Evolutionary conservation across 2,329 filamentous ascomycete genomes (phyloP).

Genomic region (Neocatenulostroma microsporum): DNA sequence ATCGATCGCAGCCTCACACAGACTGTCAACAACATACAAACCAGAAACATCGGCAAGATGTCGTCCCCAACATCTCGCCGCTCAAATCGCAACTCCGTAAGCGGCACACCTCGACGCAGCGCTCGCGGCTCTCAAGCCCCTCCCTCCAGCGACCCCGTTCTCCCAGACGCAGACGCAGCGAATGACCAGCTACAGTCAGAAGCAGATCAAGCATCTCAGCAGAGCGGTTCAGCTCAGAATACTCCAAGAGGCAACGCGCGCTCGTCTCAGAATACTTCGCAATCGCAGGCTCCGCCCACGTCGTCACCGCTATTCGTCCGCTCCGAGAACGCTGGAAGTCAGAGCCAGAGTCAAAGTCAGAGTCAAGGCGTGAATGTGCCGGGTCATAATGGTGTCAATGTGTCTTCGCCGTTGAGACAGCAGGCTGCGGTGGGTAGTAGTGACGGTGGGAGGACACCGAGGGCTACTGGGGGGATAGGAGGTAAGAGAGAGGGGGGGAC

Average conservation of each 20-base stretch:
- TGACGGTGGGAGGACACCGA: slow-evolving; percentile 62
- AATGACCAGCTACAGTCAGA: slow-evolving; percentile 38
- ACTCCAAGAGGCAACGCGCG: slow-evolving; percentile 39
- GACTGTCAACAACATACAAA: no score
- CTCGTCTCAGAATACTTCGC: slow-evolving; percentile 38
- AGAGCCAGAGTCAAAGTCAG: slow-evolving; percentile 28
- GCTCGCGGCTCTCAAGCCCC: slow-evolving; percentile 47
- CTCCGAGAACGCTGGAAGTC: slow-evolving; percentile 49
- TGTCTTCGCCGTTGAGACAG: slow-evolving; percentile 43
- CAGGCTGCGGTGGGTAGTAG: slow-evolving; percentile 31
- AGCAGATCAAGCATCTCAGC: slow-evolving; percentile 32
- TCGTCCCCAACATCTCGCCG: slow-evolving; percentile 55
- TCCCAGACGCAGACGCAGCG: slow-evolving; percentile 19
- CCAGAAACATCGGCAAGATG: slow-evolving; percentile 42
- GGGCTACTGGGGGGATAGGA: slow-evolving; percentile 56
- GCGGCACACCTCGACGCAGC: slow-evolving; percentile 38
- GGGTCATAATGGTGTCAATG: slow-evolving; percentile 34
- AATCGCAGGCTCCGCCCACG: slow-evolving; percentile 29
- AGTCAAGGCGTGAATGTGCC: slow-evolving; percentile 19
- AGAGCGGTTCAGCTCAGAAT: slow-evolving; percentile 30
- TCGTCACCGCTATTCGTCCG: slow-evolving; percentile 79
- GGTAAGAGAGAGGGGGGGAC: slow-evolving; percentile 46
- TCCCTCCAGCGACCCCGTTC: slow-evolving; percentile 35
- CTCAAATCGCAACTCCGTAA: slow-evolving; percentile 46
- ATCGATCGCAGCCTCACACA: no score